Conservation (phyloP, 2,329 filamentous ascomycete species). For the Fusarium guadeloupense region DNA sequence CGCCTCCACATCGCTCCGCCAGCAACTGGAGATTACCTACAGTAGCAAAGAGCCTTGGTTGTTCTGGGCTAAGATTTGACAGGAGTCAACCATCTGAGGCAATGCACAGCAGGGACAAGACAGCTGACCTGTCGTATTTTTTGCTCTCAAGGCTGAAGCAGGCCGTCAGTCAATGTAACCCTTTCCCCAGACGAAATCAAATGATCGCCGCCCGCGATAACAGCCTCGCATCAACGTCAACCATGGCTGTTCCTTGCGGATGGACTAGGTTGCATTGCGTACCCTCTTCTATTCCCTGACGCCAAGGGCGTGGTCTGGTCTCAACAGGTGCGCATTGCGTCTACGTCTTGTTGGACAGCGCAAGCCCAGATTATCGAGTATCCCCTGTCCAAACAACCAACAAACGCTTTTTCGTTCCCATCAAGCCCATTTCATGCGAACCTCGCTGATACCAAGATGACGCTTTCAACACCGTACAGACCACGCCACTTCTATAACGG, state of each 20-base stretch:
- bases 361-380: slow-evolving; percentile 17
- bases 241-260: slow-evolving; percentile 19
- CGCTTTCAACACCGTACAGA: neutral
- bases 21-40: slow-evolving; percentile 31
- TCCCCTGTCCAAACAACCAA: slow-evolving; percentile 1
- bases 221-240: slow-evolving; percentile 4
- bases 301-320: slow-evolving; percentile 16
- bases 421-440: too few relatives aligned
- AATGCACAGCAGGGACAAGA: slow-evolving; percentile 28
- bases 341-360: neutral
- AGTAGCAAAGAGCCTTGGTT: slow-evolving; percentile 8
- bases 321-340: slow-evolving; percentile 2
- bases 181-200: slow-evolving; percentile 18
- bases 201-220: slow-evolving; percentile 9
- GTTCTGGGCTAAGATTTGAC: slow-evolving; percentile 9
- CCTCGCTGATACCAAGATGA: slow-evolving; percentile 9
- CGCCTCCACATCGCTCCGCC: slow-evolving; percentile 39
- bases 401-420: neutral
- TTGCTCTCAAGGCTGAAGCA: slow-evolving; percentile 26
- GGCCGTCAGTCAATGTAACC: slow-evolving; percentile 18
- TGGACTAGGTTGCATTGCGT: slow-evolving; percentile 25
- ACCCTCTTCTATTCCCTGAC: slow-evolving; percentile 27
- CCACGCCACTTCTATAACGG: slow-evolving; percentile 14
- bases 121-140: slow-evolving; percentile 34
- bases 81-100: slow-evolving; percentile 14